Base-by-base conservation (phyloP, 2,329 filamentous ascomycete species). In the Fusarium circinatum region DNA sequence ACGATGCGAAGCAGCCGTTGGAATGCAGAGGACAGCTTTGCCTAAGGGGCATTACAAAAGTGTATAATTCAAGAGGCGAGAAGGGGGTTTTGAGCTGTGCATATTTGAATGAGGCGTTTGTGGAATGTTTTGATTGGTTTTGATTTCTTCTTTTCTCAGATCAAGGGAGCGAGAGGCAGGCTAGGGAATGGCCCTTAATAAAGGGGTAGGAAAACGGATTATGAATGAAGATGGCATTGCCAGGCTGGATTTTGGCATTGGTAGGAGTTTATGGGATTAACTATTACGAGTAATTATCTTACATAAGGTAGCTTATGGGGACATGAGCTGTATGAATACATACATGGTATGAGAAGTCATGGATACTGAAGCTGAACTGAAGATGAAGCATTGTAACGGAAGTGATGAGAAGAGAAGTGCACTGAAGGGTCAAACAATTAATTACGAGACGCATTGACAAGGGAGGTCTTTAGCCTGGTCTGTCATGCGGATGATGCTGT, bases 11-110 rank as follows among this genome's bases (percentile, higher is more conserved):
- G 80, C 42, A 79, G 80, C 41, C 78, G 80, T 55, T 84, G 84
- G 84, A 78, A 79, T 60, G 83, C 80, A 38, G 83, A 85, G 69
- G 82, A 86, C 75, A 85, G 82, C 68, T 85, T 86, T 80, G 84
- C 83, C 28, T 84, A 76, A 83, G 44, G 62, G 39, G 64, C 20
- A 68, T 54, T 39, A 47, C 59, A 59, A 20, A 48, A 65, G 49
- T 65, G 65, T 65, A 71, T 39, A 47, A 63, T 60, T 60, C 34
- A 58, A 45, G 30, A 71, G 54, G 28, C n/a, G 56, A 56, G 55
- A 59, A 69, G 62, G 49, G 41, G 71, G 56, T 59, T 56, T 55
- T 70, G 56, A 59, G 48, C 51, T 62, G 68, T 72, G 75, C 68
- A 76, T 74, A 68, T 74, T 59, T 73, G 56, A 65, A 69, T 69